Evolutionary conservation across 768 basidiomycete genomes (phyloP), one percentile per base, ranked within the genome.

Genomic region (Lyophyllum decastes): DNA sequence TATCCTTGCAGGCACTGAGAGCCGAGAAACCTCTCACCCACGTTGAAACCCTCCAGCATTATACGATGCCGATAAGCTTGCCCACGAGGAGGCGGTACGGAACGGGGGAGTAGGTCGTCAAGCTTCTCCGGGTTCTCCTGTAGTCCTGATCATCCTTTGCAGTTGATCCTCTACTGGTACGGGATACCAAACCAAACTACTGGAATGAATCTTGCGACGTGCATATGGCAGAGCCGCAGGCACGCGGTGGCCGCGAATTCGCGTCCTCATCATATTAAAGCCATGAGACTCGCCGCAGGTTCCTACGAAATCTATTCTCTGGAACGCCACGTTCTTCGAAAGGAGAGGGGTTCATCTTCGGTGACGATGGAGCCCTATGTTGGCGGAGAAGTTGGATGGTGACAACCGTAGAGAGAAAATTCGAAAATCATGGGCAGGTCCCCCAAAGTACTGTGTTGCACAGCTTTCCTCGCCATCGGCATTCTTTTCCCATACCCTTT

Each of bases 161-260:
- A 92, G 84, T 77, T 98, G 30, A 82, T 97, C 51, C 78, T 95
- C 69, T 98, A 98, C 71, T 98, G 96, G 95, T 95, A 94, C 64
- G 95, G 95, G 10, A 80, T 88, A 27, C 95, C 95, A 1, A 76
- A 92, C 63, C 80, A 81, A 49, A 69, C 78, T 35, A 90, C 90
- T 0, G 87, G 94, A 1, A 78, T 90, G 73, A 98, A 98, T 71
- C 84, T 97, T 53, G 94, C 95, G 8, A 97, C 95, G 17, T 98
- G 95, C 75, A 89, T 98, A 41, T 98, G 96, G 95, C 88, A 90
- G 73, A 92, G 90, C 41, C 86, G 95, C 6, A 82, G 82, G 62
- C 89, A 94, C 59, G 96, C 95, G 4, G 74, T 87, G 25, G 86
- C 85, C 3, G 95, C 95, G 0, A 93, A 86, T 62, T 83, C 85